These are phyloP conservation scores for Pezizomycotina sp. DNA, from an alignment of 2,329 filamentous ascomycete species.

Conservation along the genomic window DNA sequence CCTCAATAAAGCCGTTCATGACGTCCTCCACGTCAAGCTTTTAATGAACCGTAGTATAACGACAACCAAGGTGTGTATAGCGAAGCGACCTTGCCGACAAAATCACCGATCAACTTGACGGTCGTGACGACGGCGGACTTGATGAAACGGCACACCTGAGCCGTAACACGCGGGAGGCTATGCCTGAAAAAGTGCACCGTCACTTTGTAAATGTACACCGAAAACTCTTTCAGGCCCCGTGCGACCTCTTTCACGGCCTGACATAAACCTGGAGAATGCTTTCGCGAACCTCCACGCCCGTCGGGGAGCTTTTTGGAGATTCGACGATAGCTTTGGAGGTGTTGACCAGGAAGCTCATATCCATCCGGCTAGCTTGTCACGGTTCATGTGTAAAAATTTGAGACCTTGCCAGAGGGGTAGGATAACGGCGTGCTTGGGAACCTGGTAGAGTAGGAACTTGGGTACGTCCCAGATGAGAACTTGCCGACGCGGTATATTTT, in stretches of 20 bases:
- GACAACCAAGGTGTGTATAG: conserved; percentile 28
- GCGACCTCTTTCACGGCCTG: conserved; percentile 3
- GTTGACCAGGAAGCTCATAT: neutral
- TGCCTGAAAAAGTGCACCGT: conserved; percentile 9
- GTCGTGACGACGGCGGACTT: conserved; percentile 30
- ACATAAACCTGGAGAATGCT: conserved; percentile 15
- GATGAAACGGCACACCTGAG: no score
- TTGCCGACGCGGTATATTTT: no score
- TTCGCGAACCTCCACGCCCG: conserved; percentile 5
- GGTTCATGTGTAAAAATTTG: conserved; percentile 13
- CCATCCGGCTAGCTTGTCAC: conserved; percentile 8
- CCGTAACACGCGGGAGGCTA: conserved; percentile 26
- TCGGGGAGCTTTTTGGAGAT: conserved; percentile 6
- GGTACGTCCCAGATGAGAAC: conserved; percentile 10
- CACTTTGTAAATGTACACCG: conserved; percentile 8
- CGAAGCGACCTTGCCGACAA: conserved; percentile 29
- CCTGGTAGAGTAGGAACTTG: conserved; percentile 12
- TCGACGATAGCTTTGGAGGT: conserved; percentile 4
- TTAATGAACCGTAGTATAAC: conserved; percentile 29
- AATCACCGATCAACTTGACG: conserved; percentile 32
- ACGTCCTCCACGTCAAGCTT: conserved; percentile 29
- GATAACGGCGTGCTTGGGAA: conserved; percentile 13
- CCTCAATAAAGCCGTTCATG: conserved; percentile 28
- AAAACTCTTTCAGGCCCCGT: conserved; percentile 7
- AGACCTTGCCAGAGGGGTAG: conserved; percentile 2